Conservation (phyloP, 805 yeast species). For the Saccharomycopsis fibuligera region DNA sequence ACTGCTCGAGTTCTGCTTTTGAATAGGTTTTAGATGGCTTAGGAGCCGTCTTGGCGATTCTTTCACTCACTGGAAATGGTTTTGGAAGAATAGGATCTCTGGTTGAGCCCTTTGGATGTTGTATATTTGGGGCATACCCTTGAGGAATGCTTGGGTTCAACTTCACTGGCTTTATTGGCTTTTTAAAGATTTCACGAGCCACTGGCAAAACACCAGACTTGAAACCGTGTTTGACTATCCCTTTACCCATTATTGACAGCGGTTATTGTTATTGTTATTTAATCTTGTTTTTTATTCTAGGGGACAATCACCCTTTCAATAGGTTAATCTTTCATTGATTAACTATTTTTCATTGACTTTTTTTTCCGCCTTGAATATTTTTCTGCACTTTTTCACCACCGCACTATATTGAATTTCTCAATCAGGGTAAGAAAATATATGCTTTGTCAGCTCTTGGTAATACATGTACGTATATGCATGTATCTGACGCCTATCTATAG, state of each 20-base stretch:
- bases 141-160: slow-evolving; percentile 43
- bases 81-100: slow-evolving; percentile 50
- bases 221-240: slow-evolving; percentile 39
- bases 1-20: slow-evolving; percentile 29
- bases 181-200: slow-evolving; percentile 71
- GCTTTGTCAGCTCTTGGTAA: too few relatives aligned
- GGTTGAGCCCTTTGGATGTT: slow-evolving; percentile 57
- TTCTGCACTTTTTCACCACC: too few relatives aligned
- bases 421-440: too few relatives aligned
- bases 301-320: too few relatives aligned
- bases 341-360: too few relatives aligned
- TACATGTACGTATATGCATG: too few relatives aligned
- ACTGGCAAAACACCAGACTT: slow-evolving; percentile 81
- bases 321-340: too few relatives aligned
- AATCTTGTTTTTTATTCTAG: too few relatives aligned
- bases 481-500: too few relatives aligned
- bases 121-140: slow-evolving; percentile 67
- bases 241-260: slow-evolving; percentile 37
- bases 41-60: slow-evolving; percentile 48
- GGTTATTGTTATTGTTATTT: too few relatives aligned
- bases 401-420: too few relatives aligned
- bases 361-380: too few relatives aligned
- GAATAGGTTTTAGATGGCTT: slow-evolving; percentile 34
- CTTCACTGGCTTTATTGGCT: slow-evolving; percentile 46
- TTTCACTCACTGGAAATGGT: slow-evolving; percentile 52